Percentiles rank a stretch among this genome's conserved stretches.
phyloP scores from a whole-genome alignment of 805 yeast species.

The Candida verbasci region DNA sequence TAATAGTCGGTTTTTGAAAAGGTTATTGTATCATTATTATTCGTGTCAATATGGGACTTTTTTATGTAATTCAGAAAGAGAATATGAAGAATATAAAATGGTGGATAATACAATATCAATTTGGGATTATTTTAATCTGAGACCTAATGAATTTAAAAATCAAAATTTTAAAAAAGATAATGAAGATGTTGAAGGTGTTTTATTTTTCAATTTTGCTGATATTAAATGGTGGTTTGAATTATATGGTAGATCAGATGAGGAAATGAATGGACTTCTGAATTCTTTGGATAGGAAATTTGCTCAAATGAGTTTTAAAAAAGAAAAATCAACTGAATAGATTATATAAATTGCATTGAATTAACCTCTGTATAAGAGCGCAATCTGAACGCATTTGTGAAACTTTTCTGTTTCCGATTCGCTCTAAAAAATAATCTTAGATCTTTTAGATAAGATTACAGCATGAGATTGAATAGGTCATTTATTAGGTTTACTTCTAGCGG shows the following conservation, averaged over 20 bases:
- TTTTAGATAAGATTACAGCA: background rate
- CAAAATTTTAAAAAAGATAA: constrained; percentile 27
- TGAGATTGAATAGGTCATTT: too few relatives aligned
- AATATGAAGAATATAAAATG: constrained; percentile 37
- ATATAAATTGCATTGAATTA: too few relatives aligned
- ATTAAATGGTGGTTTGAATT: constrained; percentile 89
- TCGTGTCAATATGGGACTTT: constrained; percentile 96
- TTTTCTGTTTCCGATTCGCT: too few relatives aligned
- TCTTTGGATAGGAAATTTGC: constrained; percentile 40
- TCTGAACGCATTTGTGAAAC: too few relatives aligned
- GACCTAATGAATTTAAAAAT: constrained; percentile 67
- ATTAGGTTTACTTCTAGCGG: constrained; percentile 19
- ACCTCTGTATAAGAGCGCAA: too few relatives aligned
- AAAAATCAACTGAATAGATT: background rate
- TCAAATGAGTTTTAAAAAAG: constrained; percentile 20
- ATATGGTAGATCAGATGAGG: constrained; percentile 68
- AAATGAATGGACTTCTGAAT: constrained; percentile 40
- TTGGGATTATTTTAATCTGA: constrained; percentile 89
- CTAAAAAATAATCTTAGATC: background rate
- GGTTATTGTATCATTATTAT: constrained; percentile 81
- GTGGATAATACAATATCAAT: constrained; percentile 58
- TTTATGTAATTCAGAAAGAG: constrained; percentile 68
- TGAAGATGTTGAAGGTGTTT: constrained; percentile 34
- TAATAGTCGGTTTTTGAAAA: constrained; percentile 80
- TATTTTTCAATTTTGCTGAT: constrained; percentile 58